Evolutionary conservation across 2,329 filamentous ascomycete species (phyloP).

Genomic region (Penicillium sp.): DNA sequence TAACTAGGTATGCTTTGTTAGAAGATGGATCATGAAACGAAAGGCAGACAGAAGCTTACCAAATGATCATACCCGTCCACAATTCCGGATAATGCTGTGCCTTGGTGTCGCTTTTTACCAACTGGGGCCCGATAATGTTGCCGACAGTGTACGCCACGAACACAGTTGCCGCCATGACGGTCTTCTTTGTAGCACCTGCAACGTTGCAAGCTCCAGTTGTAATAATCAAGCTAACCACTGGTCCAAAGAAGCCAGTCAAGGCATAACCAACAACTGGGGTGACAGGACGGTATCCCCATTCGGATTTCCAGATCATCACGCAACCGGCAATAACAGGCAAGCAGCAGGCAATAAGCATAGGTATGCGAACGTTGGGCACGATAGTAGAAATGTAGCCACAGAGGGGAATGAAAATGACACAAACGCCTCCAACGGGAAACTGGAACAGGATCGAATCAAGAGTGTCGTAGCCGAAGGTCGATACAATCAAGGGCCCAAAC

Average conservation of each 20-base stretch:
- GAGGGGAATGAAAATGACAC: slow-evolving; percentile 62
- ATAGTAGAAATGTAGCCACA: slow-evolving; percentile 63
- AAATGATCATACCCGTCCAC: slow-evolving; percentile 67
- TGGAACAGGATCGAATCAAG: slow-evolving; percentile 69
- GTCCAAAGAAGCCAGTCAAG: slow-evolving; percentile 70
- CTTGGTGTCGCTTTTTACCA: slow-evolving; percentile 66
- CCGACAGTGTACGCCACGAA: slow-evolving; percentile 74
- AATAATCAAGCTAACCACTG: slow-evolving; percentile 63
- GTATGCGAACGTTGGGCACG: slow-evolving; percentile 61
- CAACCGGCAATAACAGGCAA: slow-evolving; percentile 73
- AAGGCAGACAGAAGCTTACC: slow-evolving; percentile 33
- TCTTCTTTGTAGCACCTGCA: slow-evolving; percentile 74
- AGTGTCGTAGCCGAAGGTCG: slow-evolving; percentile 64
- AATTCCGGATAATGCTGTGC: slow-evolving; percentile 66
- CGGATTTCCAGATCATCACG: slow-evolving; percentile 68
- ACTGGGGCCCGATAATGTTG: slow-evolving; percentile 72
- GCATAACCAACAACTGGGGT: slow-evolving; percentile 69
- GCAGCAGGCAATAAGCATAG: slow-evolving; percentile 64
- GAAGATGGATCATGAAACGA: background rate
- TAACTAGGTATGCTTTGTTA: slow-evolving; percentile 48
- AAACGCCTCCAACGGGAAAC: slow-evolving; percentile 70
- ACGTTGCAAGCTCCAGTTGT: slow-evolving; percentile 64
- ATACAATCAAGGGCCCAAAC: slow-evolving; percentile 69
- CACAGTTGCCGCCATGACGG: slow-evolving; percentile 68
- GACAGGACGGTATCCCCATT: slow-evolving; percentile 61